A percentile compares a stretch with the other conserved stretches of the same genome.
phyloP scores from a whole-genome alignment of 345 rosid species.

The Bruguiera parviflora region DNA sequence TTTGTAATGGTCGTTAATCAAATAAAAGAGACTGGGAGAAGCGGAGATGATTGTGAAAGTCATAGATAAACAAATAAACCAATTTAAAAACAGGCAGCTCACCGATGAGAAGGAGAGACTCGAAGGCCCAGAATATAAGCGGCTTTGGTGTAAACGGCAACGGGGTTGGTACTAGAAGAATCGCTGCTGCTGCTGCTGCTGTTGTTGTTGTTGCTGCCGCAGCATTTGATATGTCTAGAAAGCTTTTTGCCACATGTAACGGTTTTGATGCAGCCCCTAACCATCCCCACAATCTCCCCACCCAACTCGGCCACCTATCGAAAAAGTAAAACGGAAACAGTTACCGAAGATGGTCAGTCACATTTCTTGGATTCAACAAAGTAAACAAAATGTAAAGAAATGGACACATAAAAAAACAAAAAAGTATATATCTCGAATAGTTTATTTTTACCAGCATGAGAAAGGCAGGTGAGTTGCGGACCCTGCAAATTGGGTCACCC shows the following conservation, averaged over 20 bases:
- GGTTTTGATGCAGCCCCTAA: constrained; percentile 88
- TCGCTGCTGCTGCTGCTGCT: neutral
- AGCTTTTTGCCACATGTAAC: constrained; percentile 75
- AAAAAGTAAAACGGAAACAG: constrained; percentile 6
- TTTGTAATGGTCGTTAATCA: too few relatives aligned
- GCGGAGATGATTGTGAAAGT: neutral
- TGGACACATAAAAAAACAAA: neutral
- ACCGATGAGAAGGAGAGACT: constrained; percentile 88
- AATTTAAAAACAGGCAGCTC: neutral
- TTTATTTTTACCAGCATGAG: constrained; percentile 74
- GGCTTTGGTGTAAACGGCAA: constrained; percentile 67
- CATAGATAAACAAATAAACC: neutral
- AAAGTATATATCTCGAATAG: too few relatives aligned
- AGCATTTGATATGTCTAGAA: constrained; percentile 28
- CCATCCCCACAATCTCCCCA: constrained; percentile 77
- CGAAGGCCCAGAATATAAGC: constrained; percentile 93
- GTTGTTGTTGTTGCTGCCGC: neutral
- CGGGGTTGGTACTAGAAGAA: constrained; percentile 17
- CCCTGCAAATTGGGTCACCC: constrained; percentile 98
- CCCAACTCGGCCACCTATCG: constrained; percentile 81
- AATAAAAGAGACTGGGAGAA: neutral
- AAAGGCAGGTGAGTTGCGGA: constrained; percentile 94
- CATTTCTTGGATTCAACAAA: neutral
- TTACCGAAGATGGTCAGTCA: neutral
- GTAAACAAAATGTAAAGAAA: neutral